Percentiles rank a stretch among this genome's conserved stretches.
phyloP scores from a whole-genome alignment of 176 grass and related monocot species.

The Bonia amplexicaulis region DNA sequence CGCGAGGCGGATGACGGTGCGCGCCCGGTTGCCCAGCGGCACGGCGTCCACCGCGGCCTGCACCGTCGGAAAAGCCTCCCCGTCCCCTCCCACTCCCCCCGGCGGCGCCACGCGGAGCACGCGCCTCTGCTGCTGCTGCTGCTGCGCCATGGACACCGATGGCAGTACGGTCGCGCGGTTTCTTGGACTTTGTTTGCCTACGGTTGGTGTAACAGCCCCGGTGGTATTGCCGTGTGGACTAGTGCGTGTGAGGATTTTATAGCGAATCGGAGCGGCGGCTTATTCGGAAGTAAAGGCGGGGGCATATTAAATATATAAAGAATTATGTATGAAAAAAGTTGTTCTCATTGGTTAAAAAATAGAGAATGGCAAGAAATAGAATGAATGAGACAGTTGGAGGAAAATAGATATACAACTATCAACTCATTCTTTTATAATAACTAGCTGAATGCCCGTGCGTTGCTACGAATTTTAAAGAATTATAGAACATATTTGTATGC shows the following conservation, averaged over 20 bases:
- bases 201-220: neutral
- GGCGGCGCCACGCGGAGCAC: conserved; percentile 59
- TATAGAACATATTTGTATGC: too few species aligned
- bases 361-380: too few species aligned
- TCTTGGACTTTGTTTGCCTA: neutral
- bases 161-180: neutral
- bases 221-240: neutral
- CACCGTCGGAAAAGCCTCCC: conserved; percentile 51
- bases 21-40: conserved; percentile 67
- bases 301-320: too few species aligned
- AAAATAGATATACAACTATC: too few species aligned
- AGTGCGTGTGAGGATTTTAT: neutral
- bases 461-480: too few species aligned
- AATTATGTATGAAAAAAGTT: too few species aligned
- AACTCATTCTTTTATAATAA: too few species aligned
- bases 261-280: too few species aligned
- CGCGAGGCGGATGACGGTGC: conserved; percentile 68
- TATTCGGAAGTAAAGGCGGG: too few species aligned
- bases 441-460: too few species aligned
- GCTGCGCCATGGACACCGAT: conserved; percentile 23
- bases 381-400: too few species aligned
- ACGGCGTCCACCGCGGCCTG: conserved; percentile 88
- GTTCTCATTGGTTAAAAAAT: too few species aligned
- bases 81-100: conserved; percentile 15
- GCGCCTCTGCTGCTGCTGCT: conserved; percentile 13